Conservation (phyloP, 768 basidiomycete species). For the Galerina marginata region DNA sequence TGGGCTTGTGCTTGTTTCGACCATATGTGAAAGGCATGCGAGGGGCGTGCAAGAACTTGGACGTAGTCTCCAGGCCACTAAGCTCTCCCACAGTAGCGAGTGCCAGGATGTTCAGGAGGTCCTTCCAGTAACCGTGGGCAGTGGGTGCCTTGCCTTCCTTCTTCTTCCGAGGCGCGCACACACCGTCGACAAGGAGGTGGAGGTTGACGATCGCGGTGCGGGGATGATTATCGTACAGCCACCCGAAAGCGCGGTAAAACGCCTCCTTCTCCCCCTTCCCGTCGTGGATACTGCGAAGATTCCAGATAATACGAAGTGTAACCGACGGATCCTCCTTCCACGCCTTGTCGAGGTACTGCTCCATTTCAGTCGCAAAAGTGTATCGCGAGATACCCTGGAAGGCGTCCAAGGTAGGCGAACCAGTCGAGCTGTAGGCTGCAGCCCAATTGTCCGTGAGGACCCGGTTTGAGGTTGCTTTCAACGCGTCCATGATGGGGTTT, state of each 20-base stretch:
- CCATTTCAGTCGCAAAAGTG: conserved; percentile 27
- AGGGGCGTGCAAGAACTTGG: conserved; percentile 37
- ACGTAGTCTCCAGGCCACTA: conserved; percentile 15
- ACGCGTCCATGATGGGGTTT: conserved; percentile 63
- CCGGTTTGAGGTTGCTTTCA: conserved; percentile 46
- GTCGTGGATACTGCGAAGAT: conserved; percentile 70
- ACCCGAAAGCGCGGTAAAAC: conserved; percentile 71
- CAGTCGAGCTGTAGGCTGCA: conserved; percentile 56
- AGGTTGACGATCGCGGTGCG: conserved; percentile 72
- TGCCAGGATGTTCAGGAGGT: conserved; percentile 70
- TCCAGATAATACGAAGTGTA: conserved; percentile 74
- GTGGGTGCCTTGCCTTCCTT: conserved; percentile 23
- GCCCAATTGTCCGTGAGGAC: conserved; percentile 57
- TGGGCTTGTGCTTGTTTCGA: conserved; percentile 8
- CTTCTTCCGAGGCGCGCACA: conserved; percentile 43
- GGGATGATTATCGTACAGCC: conserved; percentile 73
- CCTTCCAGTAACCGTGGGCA: conserved; percentile 77
- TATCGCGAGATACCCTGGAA: conserved; percentile 49
- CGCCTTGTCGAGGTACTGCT: conserved; percentile 46
- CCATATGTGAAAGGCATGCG: conserved; percentile 10
- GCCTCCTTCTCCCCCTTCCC: conserved; percentile 64
- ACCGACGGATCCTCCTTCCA: conserved; percentile 63
- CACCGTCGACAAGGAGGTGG: conserved; percentile 54
- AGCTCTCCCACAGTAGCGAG: conserved; percentile 63
- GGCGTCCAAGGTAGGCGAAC: conserved; percentile 58